Base-by-base conservation (phyloP, 768 basidiomycete genomes). In the Baorangia bicolor region DNA sequence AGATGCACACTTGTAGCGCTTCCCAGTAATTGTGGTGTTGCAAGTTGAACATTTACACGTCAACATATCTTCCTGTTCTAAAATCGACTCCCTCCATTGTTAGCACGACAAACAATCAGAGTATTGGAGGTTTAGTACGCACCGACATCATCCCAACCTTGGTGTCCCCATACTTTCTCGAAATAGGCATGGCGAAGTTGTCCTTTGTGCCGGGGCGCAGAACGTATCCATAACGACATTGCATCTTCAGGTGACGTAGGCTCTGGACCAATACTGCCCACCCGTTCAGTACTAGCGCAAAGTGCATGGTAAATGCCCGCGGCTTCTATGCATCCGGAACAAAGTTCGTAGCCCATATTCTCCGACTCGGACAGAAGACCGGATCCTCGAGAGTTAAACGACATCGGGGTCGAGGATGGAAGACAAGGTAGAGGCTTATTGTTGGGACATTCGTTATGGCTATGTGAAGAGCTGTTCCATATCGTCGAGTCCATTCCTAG, bases 71-170 rank as follows among this genome's bases (percentile, higher is more conserved):
- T 90, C 82, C 60, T 86, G 92, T 64, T 94, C 88, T 77, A 77
- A 74, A 78, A 55, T 50, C 27, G 52, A 42, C 10, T 27, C 49
- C 53, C 39, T 31, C 55, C 46, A 59, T 47, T 16, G 41, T 58
- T 3, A 58, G 53, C 16, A 40, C 20, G 12, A 39, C n/a, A 25
- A 25, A 23, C 11, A 11, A 13, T 34, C 12, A 23, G 6, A 23
- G n/a, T n/a, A 20, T 31, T 16, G 18, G 34, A 39, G 13, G 31
- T 41, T 34, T 20, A 43, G 37, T 41, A 80, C 88, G 58, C 66
- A 94, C 94, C 91, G 49, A 97, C 86, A 66, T 94, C 90, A 54
- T 85, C 85, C 95, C 95, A 97, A 1, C 91, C 90, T 39, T 75
- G 73, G 31, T 80, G 81, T 1, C 86, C 86, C 95, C 94, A 97